Base-by-base conservation (phyloP, 192 early-diverging fungal genomes). In the Chytriomyces confervae region DNA sequence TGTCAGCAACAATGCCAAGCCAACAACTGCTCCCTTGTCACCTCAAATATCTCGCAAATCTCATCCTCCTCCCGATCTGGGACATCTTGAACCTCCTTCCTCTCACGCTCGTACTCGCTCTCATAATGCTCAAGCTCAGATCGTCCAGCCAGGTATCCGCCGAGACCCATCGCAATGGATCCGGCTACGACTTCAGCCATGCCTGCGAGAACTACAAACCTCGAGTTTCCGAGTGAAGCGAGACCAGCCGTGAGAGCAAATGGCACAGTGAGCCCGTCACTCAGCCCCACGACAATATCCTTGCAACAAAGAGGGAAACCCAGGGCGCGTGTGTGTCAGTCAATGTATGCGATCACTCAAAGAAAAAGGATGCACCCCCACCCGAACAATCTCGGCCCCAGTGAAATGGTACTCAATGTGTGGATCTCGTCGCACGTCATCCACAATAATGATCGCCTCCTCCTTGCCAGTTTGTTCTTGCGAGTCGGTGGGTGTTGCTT, bases 241-340 rank as follows among this genome's bases (percentile, higher is more conserved):
- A 92, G 77, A 60, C 91, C 91, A 11, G 91, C 91, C 24, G 91
- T 88, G 10, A 92, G 78, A 20, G 91, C 91, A 83, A 92, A 92
- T 10, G 89, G 89, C 7, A 92, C 87, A 27, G 84, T 86, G 44
- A 86, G 76, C 4, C 84, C 84, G 67, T 86, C 84, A 9, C 80
- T 82, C 27, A 86, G 74, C 16, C 81, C 81, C 49, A 82, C 77
- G 62, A 82, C 78, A 24, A 82, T 50, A 82, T 82, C 81, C 71
- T 73, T 18, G 63, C 4, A 36, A 36, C 36, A 36, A 36, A 36
- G 4, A 36, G 36, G 36, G 36, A 36, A 36, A 0, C 36, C 36
- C 36, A 36, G 36, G 0, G 36, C 36, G 36, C 36, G 36, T 36
- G 36, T 36, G 36, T 36, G 36, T 4, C 36, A 36, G 36, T 36